Evolutionary conservation across 345 rosid species (phyloP).

Genomic region (Clarkia xantiana): DNA sequence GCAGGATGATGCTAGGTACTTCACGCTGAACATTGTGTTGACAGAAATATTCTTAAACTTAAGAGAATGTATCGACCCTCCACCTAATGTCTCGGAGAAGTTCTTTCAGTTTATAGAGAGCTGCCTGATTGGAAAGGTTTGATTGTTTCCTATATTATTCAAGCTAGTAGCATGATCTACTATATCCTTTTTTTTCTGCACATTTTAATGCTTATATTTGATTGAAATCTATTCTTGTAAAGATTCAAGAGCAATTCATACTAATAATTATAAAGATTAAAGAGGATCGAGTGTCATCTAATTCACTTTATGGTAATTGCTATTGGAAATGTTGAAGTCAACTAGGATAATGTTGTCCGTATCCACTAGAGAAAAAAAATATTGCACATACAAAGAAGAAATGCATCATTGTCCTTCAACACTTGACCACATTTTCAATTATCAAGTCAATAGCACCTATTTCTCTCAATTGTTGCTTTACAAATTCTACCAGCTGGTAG

Average conservation of each 20-base stretch:
- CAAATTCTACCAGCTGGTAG: too few relatives aligned
- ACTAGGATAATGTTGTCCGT: too few relatives aligned
- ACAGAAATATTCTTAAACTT: constrained; percentile 54
- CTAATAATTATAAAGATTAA: too few relatives aligned
- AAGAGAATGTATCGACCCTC: constrained; percentile 41
- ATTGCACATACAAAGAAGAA: neutral
- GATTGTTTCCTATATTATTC: constrained; percentile 14
- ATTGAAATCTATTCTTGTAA: too few relatives aligned
- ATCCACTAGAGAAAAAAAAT: too few relatives aligned
- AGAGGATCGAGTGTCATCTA: too few relatives aligned
- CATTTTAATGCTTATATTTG: neutral
- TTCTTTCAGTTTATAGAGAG: constrained; percentile 47
- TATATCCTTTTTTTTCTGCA: neutral
- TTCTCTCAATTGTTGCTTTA: too few relatives aligned
- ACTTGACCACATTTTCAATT: too few relatives aligned
- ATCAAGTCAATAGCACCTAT: too few relatives aligned
- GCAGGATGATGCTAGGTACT: constrained; percentile 57
- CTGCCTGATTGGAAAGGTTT: constrained; percentile 61
- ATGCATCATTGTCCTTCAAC: neutral
- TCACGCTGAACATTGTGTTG: constrained; percentile 43
- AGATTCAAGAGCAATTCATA: too few relatives aligned
- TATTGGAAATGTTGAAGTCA: too few relatives aligned
- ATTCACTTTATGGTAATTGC: too few relatives aligned
- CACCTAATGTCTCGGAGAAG: constrained; percentile 29
- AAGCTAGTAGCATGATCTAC: neutral